Base-by-base conservation (phyloP, 768 basidiomycete genomes). In the Suillus lakei region DNA sequence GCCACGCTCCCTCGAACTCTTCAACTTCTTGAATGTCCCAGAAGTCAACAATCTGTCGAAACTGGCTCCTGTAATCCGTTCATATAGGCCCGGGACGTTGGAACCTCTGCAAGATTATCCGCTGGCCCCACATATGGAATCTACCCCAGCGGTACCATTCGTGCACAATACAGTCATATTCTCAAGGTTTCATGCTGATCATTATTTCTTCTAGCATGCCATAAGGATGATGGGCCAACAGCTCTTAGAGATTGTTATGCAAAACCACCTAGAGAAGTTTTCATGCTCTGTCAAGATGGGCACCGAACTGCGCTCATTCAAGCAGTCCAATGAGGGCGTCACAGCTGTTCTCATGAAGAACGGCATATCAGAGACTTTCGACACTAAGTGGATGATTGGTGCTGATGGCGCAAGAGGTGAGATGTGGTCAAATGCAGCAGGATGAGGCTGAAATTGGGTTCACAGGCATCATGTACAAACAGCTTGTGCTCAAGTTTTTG, bases 251-350 rank as follows among this genome's bases (percentile, higher is more conserved):
- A 73, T 68, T 0, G 66, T 72, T 34, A n/a, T 69, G 3, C 50
- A 68, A 44, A 56, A 55, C 34, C 71, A 68, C 44, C 63, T 74
- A n/a, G 65, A 67, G 38, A 70, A 70, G 10, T 62, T 68, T 10
- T 67, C 66, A 0, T 77, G 75, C 59, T 48, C 54, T 10, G 76
- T 85, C 15, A 81, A 83, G 62, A 65, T 76, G 0, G 75, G 72
- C 1, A 75, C 76, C 15, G 79, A 81, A 63, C 68, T 83, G 7
- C 60, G 67, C 21, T 67, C 60, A 4, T 69, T 84, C 38, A 74
- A 77, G 59, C 80, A 82, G 62, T 53, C 67, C 30, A 48, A 66
- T 0, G 76, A 80, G 54, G 63, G 67, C 39, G 79, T 82, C 8
- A 64, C 66, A 1, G 78, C 72, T 0, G 50, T 23, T 28, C 39